Base-by-base conservation (phyloP, 148 eudicot genomes). In the Euryodendron excelsum region DNA sequence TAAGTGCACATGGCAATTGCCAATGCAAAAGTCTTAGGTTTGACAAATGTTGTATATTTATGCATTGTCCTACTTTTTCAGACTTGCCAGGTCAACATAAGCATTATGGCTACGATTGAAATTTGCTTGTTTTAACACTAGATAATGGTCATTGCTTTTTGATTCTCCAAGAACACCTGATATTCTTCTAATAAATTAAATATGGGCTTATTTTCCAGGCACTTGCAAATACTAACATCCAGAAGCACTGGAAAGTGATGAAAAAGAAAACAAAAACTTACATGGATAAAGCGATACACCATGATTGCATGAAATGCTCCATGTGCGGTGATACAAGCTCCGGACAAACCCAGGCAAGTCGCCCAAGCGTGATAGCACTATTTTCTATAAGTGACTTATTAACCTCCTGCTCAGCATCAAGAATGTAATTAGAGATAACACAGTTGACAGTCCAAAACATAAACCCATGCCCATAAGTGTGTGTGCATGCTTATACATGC, bases 281-380 rank as follows among this genome's bases (percentile, higher is more conserved):
- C 99, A 83, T 88, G 66, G 97, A 82, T 78, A 96, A 86, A 61
- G 99, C 97, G 81, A 61, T 78, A 81, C 98, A 96, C 99, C 99
- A 96, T 37, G 94, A 77, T 81, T 93, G 97, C 92, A 96, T 85
- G 77, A 96, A 96, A 86, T 93, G 98, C 83, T 91, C 98, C 98
- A 96, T 93, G 79, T 91, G 95, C 21, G 98, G 98, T 64, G 99
- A 84, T 62, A 96, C 95, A 80, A 90, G 89, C 79, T 93, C 97
- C 31, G 99, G 99, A 86, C 98, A 96, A 63, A 90, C 99, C 94
- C 95, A 96, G 2, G 98, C 97, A 78, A 96, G 89, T 72, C 99
- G 90, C 71, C 99, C 99, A 77, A 93, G 94, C 23, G 98, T 93
- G 79, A 93, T 96, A 27, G 98, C 96, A 83, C 94, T 90, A 81